Percentiles rank a stretch among this genome's conserved stretches.
phyloP scores from a whole-genome alignment of 257 asterid genomes.

The Paraleonurus japonicus region DNA sequence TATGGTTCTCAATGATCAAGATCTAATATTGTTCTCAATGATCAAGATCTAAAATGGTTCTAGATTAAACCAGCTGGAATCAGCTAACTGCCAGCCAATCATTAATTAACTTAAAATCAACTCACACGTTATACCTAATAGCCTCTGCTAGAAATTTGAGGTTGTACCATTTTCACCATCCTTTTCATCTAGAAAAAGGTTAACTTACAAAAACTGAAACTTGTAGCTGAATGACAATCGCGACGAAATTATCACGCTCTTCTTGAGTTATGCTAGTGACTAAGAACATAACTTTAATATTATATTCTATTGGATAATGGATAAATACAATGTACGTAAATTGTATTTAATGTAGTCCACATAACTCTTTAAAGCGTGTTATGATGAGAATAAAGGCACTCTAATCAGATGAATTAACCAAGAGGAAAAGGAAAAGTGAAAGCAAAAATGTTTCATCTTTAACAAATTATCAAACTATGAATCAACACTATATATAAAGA shows the following conservation, averaged over 20 bases:
- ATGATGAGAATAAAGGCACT: background rate
- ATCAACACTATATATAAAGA: background rate
- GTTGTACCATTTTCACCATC: background rate
- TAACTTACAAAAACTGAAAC: background rate
- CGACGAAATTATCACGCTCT: background rate
- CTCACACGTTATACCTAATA: background rate
- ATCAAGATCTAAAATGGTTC: background rate
- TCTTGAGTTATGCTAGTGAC: background rate
- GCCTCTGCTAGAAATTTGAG: background rate
- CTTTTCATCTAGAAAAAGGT: background rate
- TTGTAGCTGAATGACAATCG: background rate
- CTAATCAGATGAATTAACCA: background rate
- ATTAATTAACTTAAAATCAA: background rate
- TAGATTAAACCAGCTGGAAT: background rate
- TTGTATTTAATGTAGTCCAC: too few species aligned
- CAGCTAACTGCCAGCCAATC: background rate
- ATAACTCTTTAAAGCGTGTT: too few species aligned
- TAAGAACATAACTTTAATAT: background rate
- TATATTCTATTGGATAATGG: too few species aligned
- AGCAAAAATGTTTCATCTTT: background rate
- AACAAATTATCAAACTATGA: background rate
- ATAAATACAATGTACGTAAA: too few species aligned
- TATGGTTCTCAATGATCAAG: background rate
- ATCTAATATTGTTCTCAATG: background rate
- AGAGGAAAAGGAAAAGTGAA: constrained; percentile 17